These are phyloP conservation scores for Neobulgaria alba DNA, from an alignment of 2,329 filamentous ascomycete genomes.

Conservation along the genomic window DNA sequence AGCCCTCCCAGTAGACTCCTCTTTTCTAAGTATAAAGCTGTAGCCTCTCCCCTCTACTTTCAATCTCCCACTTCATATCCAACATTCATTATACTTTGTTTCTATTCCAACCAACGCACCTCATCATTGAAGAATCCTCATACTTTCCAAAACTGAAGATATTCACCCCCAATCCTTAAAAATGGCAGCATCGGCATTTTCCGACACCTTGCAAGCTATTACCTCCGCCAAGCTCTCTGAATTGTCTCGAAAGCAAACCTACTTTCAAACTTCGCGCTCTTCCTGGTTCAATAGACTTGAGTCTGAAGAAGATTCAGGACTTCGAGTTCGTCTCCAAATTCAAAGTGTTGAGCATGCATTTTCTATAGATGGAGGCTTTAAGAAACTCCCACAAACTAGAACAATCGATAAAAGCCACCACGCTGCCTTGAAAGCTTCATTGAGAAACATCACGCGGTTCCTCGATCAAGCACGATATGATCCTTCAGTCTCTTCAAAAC, in stretches of 20 bases:
- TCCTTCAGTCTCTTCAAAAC: conserved; percentile 39
- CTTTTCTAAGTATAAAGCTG: no score
- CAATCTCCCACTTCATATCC: background rate
- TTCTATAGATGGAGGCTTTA: conserved; percentile 16
- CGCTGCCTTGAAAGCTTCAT: conserved; percentile 15
- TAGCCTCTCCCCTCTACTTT: no score
- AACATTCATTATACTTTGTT: no score
- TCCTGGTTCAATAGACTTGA: conserved; percentile 30
- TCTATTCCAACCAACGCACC: no score
- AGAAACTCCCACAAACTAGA: conserved; percentile 9
- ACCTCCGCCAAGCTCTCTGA: conserved; percentile 49
- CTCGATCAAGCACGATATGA: conserved; percentile 45
- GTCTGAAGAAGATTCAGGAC: conserved; percentile 27
- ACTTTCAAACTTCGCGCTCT: conserved; percentile 40
- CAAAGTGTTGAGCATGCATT: conserved; percentile 27
- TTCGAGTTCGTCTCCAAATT: conserved; percentile 30
- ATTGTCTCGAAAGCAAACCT: conserved; percentile 40
- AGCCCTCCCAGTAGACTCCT: no score
- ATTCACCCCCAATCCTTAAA: background rate
- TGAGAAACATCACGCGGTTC: conserved; percentile 40
- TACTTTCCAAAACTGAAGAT: no score
- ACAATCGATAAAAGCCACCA: conserved; percentile 14
- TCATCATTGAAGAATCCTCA: no score
- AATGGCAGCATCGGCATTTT: conserved; percentile 36
- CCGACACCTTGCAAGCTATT: conserved; percentile 45